Evolutionary conservation across 192 early-diverging fungal genomes (phyloP).

Genomic region (Umbelopsis sp.): DNA sequence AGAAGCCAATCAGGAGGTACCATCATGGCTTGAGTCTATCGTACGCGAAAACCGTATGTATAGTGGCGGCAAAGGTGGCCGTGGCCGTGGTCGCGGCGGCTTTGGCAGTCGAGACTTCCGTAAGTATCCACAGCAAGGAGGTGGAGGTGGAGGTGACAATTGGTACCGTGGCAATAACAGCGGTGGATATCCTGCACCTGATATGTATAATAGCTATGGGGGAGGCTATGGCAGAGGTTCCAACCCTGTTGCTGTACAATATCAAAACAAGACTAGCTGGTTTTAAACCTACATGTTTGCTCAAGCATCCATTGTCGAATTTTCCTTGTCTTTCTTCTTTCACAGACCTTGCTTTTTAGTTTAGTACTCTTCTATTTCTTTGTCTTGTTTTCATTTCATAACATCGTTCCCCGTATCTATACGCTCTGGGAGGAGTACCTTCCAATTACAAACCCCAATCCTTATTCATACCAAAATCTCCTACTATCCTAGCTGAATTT

Average conservation of each 20-base stretch:
- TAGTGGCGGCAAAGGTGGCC: conserved; percentile 32
- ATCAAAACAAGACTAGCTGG: conserved; percentile 47
- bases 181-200: conserved; percentile 24
- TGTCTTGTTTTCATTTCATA: background rate
- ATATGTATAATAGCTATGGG: conserved; percentile 13
- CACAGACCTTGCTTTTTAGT: background rate
- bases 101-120: conserved; percentile 34
- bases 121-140: conserved; percentile 8
- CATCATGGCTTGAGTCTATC: conserved; percentile 76
- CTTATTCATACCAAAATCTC: background rate
- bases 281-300: conserved; percentile 22
- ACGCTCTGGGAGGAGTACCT: background rate
- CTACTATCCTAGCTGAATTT: background rate
- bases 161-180: conserved; percentile 21
- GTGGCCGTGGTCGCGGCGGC: conserved; percentile 33
- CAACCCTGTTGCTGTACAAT: conserved; percentile 24
- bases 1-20: conserved; percentile 95
- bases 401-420: conserved; percentile 7
- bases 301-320: background rate
- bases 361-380: background rate
- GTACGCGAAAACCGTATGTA: conserved; percentile 54
- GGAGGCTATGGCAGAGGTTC: conserved; percentile 16
- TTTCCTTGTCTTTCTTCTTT: background rate
- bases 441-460: background rate
- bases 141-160: conserved; percentile 14